These are phyloP conservation scores for Olyra latifolia DNA, from an alignment of 176 grass and related monocot species.

Conservation along the genomic window DNA sequence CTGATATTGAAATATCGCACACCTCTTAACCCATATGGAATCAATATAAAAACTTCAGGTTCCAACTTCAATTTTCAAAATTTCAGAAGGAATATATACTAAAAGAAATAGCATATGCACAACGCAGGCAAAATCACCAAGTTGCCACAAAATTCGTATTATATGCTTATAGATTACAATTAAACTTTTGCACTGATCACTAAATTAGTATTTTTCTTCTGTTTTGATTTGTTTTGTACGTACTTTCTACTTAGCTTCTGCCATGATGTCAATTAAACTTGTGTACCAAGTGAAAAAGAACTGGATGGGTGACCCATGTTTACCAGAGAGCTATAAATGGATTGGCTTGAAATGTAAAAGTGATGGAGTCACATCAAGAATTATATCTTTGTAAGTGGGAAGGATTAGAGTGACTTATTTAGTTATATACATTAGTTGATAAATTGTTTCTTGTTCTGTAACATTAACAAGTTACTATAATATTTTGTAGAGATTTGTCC, in stretches of 20 bases:
- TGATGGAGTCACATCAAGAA: not conserved
- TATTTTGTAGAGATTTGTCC: not conserved
- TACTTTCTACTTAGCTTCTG: not conserved
- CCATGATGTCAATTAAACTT: not conserved
- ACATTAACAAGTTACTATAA: not conserved
- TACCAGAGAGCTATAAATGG: not conserved
- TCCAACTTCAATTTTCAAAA: too few relatives aligned
- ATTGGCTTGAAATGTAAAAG: not conserved
- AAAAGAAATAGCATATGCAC: too few relatives aligned
- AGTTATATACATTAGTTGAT: too few relatives aligned
- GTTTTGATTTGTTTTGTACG: not conserved
- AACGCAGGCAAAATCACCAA: too few relatives aligned
- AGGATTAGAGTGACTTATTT: too few relatives aligned
- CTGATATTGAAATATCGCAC: too few relatives aligned
- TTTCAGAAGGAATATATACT: too few relatives aligned
- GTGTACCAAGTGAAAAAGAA: not conserved
- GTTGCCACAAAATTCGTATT: too few relatives aligned
- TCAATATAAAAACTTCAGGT: too few relatives aligned
- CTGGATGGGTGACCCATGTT: conserved; percentile 11
- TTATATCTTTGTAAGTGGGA: not conserved
- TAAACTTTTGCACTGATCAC: not conserved
- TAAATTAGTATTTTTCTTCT: not conserved
- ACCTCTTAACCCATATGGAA: too few relatives aligned
- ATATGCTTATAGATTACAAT: not conserved
- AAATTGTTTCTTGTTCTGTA: not conserved